A percentile compares a stretch with the other conserved stretches of the same genome.
These are phyloP conservation scores for Podila epigama DNA, from an alignment of 192 early-diverging fungal species.

Conservation along the genomic window DNA sequence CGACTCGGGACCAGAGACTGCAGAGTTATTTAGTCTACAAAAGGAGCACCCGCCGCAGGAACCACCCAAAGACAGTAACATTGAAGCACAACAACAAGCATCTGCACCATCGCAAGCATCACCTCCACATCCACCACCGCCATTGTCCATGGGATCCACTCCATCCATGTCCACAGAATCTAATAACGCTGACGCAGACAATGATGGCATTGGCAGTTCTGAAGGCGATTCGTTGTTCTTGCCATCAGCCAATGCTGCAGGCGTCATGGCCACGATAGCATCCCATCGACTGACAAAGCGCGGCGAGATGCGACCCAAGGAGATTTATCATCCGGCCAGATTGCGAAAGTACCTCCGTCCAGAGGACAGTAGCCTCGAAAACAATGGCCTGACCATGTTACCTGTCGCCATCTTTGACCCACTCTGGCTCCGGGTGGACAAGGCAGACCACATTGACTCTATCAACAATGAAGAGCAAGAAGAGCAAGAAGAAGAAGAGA, in stretches of 20 bases:
- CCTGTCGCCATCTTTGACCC: slow-evolving; percentile 44
- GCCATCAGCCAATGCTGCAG: not conserved
- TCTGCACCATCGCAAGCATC: not conserved
- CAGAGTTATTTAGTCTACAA: too few species aligned
- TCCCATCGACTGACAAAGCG: slow-evolving; percentile 10
- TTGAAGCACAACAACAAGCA: not conserved
- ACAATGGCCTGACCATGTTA: slow-evolving; percentile 41
- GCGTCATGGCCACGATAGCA: not conserved
- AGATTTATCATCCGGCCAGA: slow-evolving; percentile 45
- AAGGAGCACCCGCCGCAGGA: not conserved
- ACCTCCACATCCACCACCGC: not conserved
- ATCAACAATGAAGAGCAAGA: not conserved
- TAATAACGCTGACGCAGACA: not conserved
- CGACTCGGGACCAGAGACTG: too few species aligned
- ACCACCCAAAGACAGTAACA: not conserved
- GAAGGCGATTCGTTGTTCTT: not conserved
- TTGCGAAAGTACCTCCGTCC: slow-evolving; percentile 29
- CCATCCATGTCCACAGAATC: too few species aligned
- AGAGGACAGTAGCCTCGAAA: slow-evolving; percentile 11
- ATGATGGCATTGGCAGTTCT: not conserved
- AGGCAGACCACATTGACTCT: slow-evolving; percentile 1
- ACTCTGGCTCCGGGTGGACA: slow-evolving; percentile 40
- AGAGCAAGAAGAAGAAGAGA: not conserved
- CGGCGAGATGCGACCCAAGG: slow-evolving; percentile 33
- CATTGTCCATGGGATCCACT: too few species aligned